These are phyloP conservation scores for Arthrobotrys iridis DNA, from an alignment of 2,329 filamentous ascomycete species.

Conservation along the genomic window DNA sequence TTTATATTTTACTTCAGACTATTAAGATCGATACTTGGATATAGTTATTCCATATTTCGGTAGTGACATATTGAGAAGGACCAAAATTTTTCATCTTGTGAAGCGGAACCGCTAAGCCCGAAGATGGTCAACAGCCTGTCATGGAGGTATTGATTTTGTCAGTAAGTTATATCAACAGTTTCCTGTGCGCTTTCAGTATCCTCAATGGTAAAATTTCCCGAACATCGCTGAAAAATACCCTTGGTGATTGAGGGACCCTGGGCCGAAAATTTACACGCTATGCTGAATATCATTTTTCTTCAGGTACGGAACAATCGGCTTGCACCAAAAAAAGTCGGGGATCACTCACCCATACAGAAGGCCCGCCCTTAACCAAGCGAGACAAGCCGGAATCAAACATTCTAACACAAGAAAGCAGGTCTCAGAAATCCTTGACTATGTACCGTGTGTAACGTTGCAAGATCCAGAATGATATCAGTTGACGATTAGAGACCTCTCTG, in stretches of 20 bases:
- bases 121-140: no score
- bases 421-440: not conserved
- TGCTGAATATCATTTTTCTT: not conserved
- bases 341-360: conserved; percentile 35
- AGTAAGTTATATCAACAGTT: not conserved
- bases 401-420: not conserved
- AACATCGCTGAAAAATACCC: not conserved
- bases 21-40: no score
- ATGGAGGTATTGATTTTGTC: not conserved
- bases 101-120: not conserved
- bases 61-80: conserved; percentile 21
- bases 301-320: conserved; percentile 9
- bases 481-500: no score
- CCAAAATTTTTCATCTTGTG: not conserved
- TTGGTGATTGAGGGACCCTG: not conserved
- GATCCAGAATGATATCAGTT: not conserved
- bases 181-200: conserved; percentile 29
- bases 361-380: conserved; percentile 18
- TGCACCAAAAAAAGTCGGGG: not conserved
- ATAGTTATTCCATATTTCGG: no score
- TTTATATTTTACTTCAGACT: no score
- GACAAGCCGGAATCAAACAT: conserved; percentile 5
- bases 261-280: conserved; percentile 14
- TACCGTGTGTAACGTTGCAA: conserved; percentile 46
- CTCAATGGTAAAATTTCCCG: conserved; percentile 24